Evolutionary conservation across 805 yeast genomes (phyloP).

Genomic region (Starmerella davenportii): DNA sequence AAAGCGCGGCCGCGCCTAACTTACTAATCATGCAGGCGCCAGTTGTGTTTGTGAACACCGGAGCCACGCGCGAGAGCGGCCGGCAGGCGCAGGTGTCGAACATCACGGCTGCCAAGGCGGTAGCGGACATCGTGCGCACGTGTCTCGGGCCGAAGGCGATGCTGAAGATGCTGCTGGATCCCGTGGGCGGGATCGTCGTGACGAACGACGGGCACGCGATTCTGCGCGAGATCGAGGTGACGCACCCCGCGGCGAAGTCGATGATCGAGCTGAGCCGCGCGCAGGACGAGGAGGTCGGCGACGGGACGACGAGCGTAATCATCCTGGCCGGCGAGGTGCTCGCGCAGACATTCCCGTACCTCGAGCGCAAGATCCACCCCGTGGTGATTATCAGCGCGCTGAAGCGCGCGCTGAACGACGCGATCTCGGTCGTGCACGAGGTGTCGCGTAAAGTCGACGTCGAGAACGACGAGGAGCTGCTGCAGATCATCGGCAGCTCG

Average conservation of each 20-base stretch:
- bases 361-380: slow-evolving; percentile 89
- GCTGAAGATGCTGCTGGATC: slow-evolving; percentile 94
- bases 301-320: slow-evolving; percentile 94
- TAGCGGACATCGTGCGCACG: slow-evolving; percentile 91
- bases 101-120: slow-evolving; percentile 98
- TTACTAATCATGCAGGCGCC: slow-evolving; percentile 51
- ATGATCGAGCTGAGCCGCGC: slow-evolving; percentile 95
- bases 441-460: slow-evolving; percentile 74
- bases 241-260: slow-evolving; percentile 97
- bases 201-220: slow-evolving; percentile 99
- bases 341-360: slow-evolving; percentile 83
- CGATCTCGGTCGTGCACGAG: slow-evolving; percentile 66
- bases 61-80: slow-evolving; percentile 85
- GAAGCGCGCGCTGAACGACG: slow-evolving; percentile 78
- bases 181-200: slow-evolving; percentile 80
- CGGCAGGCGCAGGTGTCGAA: slow-evolving; percentile 94
- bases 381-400: slow-evolving; percentile 89
- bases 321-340: slow-evolving; percentile 92
- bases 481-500: slow-evolving; percentile 67
- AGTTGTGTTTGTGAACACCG: slow-evolving; percentile 68
- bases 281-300: slow-evolving; percentile 97
- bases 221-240: slow-evolving; percentile 78
- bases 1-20: background rate
- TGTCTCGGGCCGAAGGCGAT: slow-evolving; percentile 98
- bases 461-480: slow-evolving; percentile 71